These are phyloP conservation scores for Astrothelium macrocarpum DNA, from an alignment of 495 filamentous ascomycete genomes.

Conservation along the genomic window DNA sequence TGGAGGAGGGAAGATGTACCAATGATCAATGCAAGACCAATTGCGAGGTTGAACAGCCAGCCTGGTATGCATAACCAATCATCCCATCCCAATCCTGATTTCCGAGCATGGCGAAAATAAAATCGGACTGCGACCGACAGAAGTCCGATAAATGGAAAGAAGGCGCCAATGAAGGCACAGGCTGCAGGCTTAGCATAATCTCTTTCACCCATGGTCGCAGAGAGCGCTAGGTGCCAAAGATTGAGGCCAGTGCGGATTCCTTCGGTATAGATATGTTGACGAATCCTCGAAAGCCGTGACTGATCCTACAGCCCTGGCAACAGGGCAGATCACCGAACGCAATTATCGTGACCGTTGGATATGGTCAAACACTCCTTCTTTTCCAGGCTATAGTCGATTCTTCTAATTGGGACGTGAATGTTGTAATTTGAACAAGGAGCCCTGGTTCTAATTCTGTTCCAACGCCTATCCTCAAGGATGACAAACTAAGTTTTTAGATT, in stretches of 20 bases:
- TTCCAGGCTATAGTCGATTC: too few relatives aligned
- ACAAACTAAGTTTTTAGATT: too few relatives aligned
- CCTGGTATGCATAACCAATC: conserved; percentile 1
- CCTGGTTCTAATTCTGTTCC: too few relatives aligned
- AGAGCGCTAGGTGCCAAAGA: background rate
- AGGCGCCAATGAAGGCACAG: background rate
- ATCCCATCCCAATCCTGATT: background rate
- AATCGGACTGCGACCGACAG: background rate
- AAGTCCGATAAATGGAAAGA: background rate
- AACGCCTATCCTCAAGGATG: too few relatives aligned
- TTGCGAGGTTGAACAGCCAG: background rate
- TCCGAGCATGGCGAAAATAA: background rate
- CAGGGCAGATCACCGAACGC: too few relatives aligned
- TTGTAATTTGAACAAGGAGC: background rate
- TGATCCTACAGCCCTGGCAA: too few relatives aligned
- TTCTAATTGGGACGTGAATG: too few relatives aligned
- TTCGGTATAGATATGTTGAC: background rate
- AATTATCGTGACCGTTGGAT: too few relatives aligned
- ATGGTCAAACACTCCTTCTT: too few relatives aligned
- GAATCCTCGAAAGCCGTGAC: too few relatives aligned
- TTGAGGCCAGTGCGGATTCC: background rate
- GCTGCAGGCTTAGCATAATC: background rate
- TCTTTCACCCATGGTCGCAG: background rate
- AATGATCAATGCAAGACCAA: background rate
- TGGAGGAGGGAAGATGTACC: background rate